Evolutionary conservation across 2,329 filamentous ascomycete genomes (phyloP).

Genomic region (Thielaviopsis euricoi): DNA sequence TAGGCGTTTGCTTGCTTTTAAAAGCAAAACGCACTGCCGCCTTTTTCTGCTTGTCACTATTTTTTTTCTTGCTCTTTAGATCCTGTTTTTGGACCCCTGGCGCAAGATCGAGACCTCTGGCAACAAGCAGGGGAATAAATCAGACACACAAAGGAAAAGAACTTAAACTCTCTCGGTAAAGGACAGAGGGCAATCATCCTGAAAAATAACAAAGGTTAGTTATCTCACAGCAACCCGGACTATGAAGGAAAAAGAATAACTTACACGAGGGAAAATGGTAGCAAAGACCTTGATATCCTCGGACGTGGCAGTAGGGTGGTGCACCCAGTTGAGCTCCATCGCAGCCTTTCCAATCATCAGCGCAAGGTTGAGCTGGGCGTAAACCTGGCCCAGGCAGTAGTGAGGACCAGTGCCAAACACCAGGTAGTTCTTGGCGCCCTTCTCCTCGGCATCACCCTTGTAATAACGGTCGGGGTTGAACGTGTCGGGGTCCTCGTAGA

Average conservation of each 20-base stretch:
- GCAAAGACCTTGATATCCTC: slow-evolving; percentile 98
- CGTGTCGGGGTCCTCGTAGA: slow-evolving; percentile 74
- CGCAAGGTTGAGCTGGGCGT: slow-evolving; percentile 77
- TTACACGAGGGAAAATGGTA: slow-evolving; percentile 90
- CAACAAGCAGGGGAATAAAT: not conserved
- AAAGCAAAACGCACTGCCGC: not conserved
- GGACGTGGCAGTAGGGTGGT: slow-evolving; percentile 64
- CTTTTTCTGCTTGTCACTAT: not conserved
- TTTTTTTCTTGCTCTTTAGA: not conserved
- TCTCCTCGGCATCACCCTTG: slow-evolving; percentile 71
- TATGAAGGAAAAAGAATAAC: slow-evolving; percentile 18
- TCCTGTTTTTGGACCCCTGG: not conserved
- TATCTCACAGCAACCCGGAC: slow-evolving; percentile 8
- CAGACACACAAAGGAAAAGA: not conserved
- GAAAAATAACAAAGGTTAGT: slow-evolving; percentile 15
- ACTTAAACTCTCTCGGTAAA: slow-evolving; percentile 33
- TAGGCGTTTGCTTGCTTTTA: not conserved
- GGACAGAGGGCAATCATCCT: slow-evolving; percentile 73
- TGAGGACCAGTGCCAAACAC: slow-evolving; percentile 93
- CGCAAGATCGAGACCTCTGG: not conserved
- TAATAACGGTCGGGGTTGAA: slow-evolving; percentile 91
- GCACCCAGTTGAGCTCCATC: slow-evolving; percentile 75
- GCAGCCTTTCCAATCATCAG: slow-evolving; percentile 83
- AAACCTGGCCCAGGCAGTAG: slow-evolving; percentile 89
- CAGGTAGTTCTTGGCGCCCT: slow-evolving; percentile 81